Conservation (phyloP, 176 grass and related monocot species). For the Neostapfia colusana region DNA sequence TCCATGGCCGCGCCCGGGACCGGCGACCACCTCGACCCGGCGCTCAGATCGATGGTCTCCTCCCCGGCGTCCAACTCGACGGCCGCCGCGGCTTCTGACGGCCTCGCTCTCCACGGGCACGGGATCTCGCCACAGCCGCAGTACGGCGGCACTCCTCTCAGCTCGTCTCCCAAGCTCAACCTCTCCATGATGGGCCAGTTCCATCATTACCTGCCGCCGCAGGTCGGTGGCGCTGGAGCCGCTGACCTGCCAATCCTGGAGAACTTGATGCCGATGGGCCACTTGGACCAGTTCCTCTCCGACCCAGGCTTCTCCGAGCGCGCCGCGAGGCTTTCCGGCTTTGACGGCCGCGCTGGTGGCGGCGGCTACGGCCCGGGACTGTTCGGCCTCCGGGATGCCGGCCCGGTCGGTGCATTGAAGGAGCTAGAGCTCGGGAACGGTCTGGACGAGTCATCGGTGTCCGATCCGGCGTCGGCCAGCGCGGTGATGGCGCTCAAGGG, state of each 20-base stretch:
- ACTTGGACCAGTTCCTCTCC: constrained; percentile 72
- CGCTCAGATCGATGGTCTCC: constrained; percentile 63
- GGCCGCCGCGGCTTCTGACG: constrained; percentile 25
- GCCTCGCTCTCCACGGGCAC: constrained; percentile 57
- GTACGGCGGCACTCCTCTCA: constrained; percentile 54
- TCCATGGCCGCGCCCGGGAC: constrained; percentile 56
- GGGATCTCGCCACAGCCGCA: constrained; percentile 69
- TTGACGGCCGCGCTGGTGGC: constrained; percentile 48
- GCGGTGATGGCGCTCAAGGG: constrained; percentile 47
- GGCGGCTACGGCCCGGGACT: constrained; percentile 44
- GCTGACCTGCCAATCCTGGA: constrained; percentile 51
- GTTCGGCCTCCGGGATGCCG: constrained; percentile 52
- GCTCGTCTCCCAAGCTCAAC: constrained; percentile 74
- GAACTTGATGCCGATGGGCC: constrained; percentile 53
- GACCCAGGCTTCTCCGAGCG: constrained; percentile 68
- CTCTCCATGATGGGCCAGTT: constrained; percentile 65
- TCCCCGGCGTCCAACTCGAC: constrained; percentile 60
- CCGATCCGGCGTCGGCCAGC: constrained; percentile 66
- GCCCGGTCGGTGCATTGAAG: constrained; percentile 43
- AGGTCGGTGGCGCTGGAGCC: constrained; percentile 38
- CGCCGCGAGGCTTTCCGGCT: constrained; percentile 65
- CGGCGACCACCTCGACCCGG: constrained; percentile 50
- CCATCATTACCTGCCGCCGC: constrained; percentile 40
- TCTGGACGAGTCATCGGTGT: constrained; percentile 78
- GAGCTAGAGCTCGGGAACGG: constrained; percentile 49